A percentile compares a stretch with the other conserved stretches of the same genome.
These are phyloP conservation scores for Rhodotorula sp. DNA, from an alignment of 1,284 basidiomycete species.

Conservation along the genomic window DNA sequence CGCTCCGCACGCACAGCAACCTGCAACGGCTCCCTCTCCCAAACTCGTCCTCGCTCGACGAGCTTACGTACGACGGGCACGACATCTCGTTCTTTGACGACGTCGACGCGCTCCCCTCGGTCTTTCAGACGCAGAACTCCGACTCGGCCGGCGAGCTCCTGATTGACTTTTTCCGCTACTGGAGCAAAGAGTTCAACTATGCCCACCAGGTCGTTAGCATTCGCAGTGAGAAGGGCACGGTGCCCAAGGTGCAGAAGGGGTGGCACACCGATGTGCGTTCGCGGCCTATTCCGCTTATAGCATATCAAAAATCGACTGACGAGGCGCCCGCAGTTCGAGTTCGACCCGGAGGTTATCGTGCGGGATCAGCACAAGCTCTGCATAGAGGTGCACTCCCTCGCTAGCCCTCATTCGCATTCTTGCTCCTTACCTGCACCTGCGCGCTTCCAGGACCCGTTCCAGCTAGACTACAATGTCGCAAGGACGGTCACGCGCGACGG, in stretches of 20 bases:
- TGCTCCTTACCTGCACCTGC: neutral
- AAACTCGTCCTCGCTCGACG: constrained; percentile 57
- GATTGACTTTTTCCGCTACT: constrained; percentile 97
- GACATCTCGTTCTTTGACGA: constrained; percentile 89
- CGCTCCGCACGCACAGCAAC: constrained; percentile 40
- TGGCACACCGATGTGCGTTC: constrained; percentile 85
- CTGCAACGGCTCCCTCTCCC: constrained; percentile 52
- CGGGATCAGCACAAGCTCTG: constrained; percentile 88
- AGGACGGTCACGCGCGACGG: constrained; percentile 96
- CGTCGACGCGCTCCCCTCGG: constrained; percentile 82
- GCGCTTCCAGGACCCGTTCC: constrained; percentile 81
- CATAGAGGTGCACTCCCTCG: constrained; percentile 70
- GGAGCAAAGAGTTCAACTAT: constrained; percentile 89
- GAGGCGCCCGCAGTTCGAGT: constrained; percentile 49
- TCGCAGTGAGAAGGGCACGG: constrained; percentile 68
- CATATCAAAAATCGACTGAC: constrained; percentile 7
- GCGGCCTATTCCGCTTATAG: neutral
- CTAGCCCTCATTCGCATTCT: neutral
- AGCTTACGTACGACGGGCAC: constrained; percentile 75
- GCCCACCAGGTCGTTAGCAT: constrained; percentile 90
- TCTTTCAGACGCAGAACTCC: constrained; percentile 90
- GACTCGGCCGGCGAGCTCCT: constrained; percentile 94
- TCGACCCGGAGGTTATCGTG: constrained; percentile 62
- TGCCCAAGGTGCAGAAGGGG: constrained; percentile 88
- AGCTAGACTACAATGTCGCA: constrained; percentile 90